Evolutionary conservation across 208 protist species (phyloP).

Genomic region (Crithidia sp.): DNA sequence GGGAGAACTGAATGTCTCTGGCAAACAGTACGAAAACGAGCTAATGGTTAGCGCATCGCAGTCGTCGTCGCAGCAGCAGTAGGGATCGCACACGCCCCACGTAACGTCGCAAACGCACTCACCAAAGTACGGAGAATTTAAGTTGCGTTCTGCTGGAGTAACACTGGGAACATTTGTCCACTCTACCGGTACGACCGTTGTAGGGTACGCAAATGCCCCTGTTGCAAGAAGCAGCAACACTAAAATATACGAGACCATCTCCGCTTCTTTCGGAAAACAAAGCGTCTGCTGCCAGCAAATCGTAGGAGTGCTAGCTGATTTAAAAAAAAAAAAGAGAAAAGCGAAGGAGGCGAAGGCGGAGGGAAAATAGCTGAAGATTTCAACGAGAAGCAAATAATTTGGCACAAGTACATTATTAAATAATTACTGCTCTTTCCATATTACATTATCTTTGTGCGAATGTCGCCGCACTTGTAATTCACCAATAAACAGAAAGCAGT

Average conservation of each 20-base stretch:
- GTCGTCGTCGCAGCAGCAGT: slow-evolving; percentile 84
- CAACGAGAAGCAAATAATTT: no score
- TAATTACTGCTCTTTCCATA: no score
- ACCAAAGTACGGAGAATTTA: slow-evolving; percentile 79
- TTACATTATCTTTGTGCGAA: no score
- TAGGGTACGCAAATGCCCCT: slow-evolving; percentile 32
- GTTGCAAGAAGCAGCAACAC: slow-evolving; percentile 12
- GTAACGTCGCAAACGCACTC: slow-evolving; percentile 80
- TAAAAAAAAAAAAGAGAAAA: no score
- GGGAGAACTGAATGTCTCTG: slow-evolving; percentile 52
- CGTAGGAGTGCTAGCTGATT: background rate
- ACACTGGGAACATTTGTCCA: slow-evolving; percentile 48
- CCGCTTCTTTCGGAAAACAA: no score
- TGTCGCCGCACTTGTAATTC: no score
- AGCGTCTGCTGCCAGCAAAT: background rate
- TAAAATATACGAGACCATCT: background rate
- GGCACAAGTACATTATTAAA: no score
- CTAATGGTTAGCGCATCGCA: slow-evolving; percentile 38
- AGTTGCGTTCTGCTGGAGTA: slow-evolving; percentile 41
- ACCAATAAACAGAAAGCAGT: no score
- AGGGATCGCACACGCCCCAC: slow-evolving; percentile 65
- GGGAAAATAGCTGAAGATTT: slow-evolving; percentile 1
- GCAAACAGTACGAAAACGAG: slow-evolving; percentile 61
- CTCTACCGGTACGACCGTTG: slow-evolving; percentile 37
- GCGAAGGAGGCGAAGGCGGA: no score